A percentile compares a stretch with the other conserved stretches of the same genome.
These are phyloP conservation scores for Millerago galiae DNA, from an alignment of 805 yeast species.

Conservation along the genomic window DNA sequence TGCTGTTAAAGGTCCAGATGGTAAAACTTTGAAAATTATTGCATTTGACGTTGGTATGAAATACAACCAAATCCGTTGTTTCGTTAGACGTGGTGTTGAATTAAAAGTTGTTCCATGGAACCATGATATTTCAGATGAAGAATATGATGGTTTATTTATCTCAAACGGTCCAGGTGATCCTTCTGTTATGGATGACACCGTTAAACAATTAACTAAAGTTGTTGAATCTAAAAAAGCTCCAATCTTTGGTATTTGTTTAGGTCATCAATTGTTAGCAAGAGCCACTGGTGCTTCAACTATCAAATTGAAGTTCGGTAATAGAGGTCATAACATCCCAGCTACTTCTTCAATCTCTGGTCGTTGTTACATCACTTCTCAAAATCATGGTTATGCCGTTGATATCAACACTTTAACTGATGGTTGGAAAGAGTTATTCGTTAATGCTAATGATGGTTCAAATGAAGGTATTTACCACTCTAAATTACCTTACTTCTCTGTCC, in stretches of 20 bases:
- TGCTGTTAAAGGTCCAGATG: constrained; percentile 57
- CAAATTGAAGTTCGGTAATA: constrained; percentile 95
- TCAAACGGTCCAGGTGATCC: constrained; percentile 99
- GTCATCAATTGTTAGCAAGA: constrained; percentile 93
- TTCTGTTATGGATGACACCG: constrained; percentile 66
- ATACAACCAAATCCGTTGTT: constrained; percentile 95
- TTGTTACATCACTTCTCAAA: constrained; percentile 98
- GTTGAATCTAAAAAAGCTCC: constrained; percentile 72
- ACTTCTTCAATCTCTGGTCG: constrained; percentile 85
- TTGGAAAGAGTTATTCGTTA: constrained; percentile 93
- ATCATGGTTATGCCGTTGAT: constrained; percentile 98
- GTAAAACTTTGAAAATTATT: constrained; percentile 72
- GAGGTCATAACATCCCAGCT: constrained; percentile 98
- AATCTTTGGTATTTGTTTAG: constrained; percentile 95
- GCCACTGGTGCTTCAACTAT: constrained; percentile 92
- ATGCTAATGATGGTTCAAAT: constrained; percentile 94
- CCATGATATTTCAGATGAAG: constrained; percentile 72
- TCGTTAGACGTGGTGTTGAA: constrained; percentile 93
- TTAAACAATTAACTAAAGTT: constrained; percentile 50
- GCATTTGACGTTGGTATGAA: constrained; percentile 98
- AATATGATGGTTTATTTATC: constrained; percentile 90
- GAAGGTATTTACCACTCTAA: constrained; percentile 94
- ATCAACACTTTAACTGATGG: constrained; percentile 61
- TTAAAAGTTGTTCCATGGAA: constrained; percentile 94
- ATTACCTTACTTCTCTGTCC: constrained; percentile 93